These are phyloP conservation scores for Pestalotiopsis sp. DNA, from an alignment of 2,329 filamentous ascomycete species.

Conservation along the genomic window DNA sequence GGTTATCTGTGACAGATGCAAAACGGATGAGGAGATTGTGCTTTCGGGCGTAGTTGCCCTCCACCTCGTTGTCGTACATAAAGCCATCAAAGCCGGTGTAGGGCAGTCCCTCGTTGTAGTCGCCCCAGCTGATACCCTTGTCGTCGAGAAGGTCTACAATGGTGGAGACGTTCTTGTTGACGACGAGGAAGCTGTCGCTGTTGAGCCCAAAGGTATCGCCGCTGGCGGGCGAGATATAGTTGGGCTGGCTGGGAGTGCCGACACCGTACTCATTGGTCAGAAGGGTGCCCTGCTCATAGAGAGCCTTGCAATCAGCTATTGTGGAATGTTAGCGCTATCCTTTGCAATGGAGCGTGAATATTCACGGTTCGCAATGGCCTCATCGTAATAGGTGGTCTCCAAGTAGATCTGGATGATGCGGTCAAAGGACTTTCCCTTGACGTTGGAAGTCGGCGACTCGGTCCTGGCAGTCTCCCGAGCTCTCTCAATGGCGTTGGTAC, in stretches of 20 bases:
- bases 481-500: neutral
- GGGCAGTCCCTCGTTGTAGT: conserved; percentile 79
- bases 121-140: conserved; percentile 66
- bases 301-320: conserved; percentile 18
- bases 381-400: conserved; percentile 11
- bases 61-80: conserved; percentile 65
- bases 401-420: conserved; percentile 13
- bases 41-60: conserved; percentile 78
- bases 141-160: conserved; percentile 69
- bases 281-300: conserved; percentile 64
- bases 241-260: conserved; percentile 72
- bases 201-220: conserved; percentile 76
- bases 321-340: neutral
- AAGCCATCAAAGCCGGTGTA: conserved; percentile 72
- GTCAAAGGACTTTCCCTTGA: neutral
- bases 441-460: neutral
- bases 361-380: conserved; percentile 4
- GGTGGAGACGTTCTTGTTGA: conserved; percentile 64
- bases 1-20: conserved; percentile 62
- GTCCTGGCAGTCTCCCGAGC: neutral
- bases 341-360: neutral
- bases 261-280: conserved; percentile 62
- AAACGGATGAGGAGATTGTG: conserved; percentile 72
- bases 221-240: conserved; percentile 70
- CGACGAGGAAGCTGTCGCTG: conserved; percentile 64